Percentiles rank a stretch among this genome's conserved stretches.
phyloP scores from a whole-genome alignment of 345 rosid species.

The Hibiscus tridactylites region DNA sequence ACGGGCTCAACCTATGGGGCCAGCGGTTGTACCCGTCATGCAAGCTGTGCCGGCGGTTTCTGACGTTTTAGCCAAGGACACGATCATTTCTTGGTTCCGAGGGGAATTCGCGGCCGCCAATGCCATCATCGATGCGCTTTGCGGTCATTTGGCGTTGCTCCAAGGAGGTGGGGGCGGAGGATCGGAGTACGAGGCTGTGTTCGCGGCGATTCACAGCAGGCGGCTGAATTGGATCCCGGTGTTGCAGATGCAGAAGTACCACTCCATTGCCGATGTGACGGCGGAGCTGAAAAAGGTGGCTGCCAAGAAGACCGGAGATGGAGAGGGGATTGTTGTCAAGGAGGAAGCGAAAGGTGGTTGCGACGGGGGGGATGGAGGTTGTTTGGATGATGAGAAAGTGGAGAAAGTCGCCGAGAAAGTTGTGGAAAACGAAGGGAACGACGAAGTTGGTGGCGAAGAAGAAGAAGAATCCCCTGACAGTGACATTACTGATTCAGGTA shows the following conservation, averaged over 20 bases:
- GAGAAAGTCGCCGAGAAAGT: constrained; percentile 14
- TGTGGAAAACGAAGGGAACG: constrained; percentile 18
- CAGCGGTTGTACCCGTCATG: constrained; percentile 13
- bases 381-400: constrained; percentile 22
- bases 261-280: constrained; percentile 68
- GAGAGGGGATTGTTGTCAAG: constrained; percentile 11
- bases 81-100: constrained; percentile 72
- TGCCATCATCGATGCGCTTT: constrained; percentile 82
- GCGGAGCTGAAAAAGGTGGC: constrained; percentile 45
- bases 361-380: constrained; percentile 11
- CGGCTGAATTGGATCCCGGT: constrained; percentile 97
- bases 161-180: constrained; percentile 20
- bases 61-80: constrained; percentile 70
- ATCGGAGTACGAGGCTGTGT: constrained; percentile 57
- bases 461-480: constrained; percentile 72
- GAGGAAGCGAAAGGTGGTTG: constrained; percentile 12
- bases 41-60: constrained; percentile 20
- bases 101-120: constrained; percentile 97
- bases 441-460: constrained; percentile 18
- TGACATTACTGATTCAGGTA: constrained; percentile 87
- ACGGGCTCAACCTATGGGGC: constrained; percentile 7
- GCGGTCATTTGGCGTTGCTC: constrained; percentile 55
- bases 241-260: constrained; percentile 90
- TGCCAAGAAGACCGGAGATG: constrained; percentile 26
- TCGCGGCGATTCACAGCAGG: constrained; percentile 74